Base-by-base conservation (phyloP, 371 early-diverging fungal species). In the Rhizopus arrhizus region DNA sequence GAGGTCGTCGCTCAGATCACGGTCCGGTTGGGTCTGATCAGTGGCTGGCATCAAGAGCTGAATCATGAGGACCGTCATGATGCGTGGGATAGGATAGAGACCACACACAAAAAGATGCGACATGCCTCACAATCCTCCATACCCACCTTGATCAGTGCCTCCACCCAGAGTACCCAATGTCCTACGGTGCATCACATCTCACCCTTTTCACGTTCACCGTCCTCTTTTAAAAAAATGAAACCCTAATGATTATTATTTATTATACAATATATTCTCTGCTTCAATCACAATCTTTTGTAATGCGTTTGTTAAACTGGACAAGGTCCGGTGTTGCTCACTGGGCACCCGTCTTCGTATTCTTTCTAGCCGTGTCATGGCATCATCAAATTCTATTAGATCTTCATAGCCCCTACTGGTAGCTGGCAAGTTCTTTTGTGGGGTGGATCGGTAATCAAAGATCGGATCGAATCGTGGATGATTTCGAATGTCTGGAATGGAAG, bases 1-100 rank as follows among this genome's bases (percentile, higher is more conserved):
- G 58, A 74, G 4, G 61, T 60, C n/a, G 72, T 79, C 53, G 72
- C 74, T 15, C 66, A 64, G 12, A 58, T 79, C 4, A 74, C 73
- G 0, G 74, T 79, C 5, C 59, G 71, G 0, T 53, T 74, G 22
- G 77, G 80, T 11, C 35, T 79, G 13, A 65, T 76, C 34, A 73
- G 70, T 53, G 80, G 76, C 0, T 79, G 80, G 80, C 72, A 69
- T 64, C 56, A 59, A 11, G 62, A 61, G 22, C 22, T 22, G 29
- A 51, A 64, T 7, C 33, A 47, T n/a, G 36, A 51, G 13, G 57
- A 55, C 4, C 45, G 35, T 16, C 22, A 41, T 10, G 65, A 65
- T 65, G 35, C 56, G 42, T 59, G 65, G 59, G 59, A 65, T 29
- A 59, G 41, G 40, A 48, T 49, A 36, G 29, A 29, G 31, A 32